Evolutionary conservation across 352 stramenopile genomes (phyloP).

Genomic region (Aphanomyces invadans): DNA sequence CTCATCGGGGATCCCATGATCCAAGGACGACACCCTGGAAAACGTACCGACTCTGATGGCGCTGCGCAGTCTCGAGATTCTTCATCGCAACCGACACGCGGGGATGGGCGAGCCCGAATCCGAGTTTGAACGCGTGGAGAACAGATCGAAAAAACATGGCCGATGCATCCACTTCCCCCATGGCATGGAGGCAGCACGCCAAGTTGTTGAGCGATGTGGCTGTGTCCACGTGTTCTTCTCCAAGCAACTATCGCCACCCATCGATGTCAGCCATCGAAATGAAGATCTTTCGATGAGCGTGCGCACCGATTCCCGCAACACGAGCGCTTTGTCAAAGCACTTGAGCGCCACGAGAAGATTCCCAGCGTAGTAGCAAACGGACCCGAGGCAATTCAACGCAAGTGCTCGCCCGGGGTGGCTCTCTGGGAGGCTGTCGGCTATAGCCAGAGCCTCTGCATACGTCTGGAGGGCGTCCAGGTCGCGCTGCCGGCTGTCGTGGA

Average conservation of each 20-base stretch:
- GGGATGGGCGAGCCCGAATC: constrained; percentile 1
- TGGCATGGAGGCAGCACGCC: constrained; percentile 45
- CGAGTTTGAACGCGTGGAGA: background rate
- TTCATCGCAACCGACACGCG: constrained; percentile 8
- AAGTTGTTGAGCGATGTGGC: constrained; percentile 71
- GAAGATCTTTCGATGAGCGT: too few species aligned
- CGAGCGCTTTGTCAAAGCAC: constrained; percentile 49
- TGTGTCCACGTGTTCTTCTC: constrained; percentile 43
- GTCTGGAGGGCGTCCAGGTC: constrained; percentile 48
- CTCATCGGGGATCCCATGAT: too few species aligned
- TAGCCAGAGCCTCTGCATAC: constrained; percentile 20
- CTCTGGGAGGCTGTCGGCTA: constrained; percentile 27
- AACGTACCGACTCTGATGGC: constrained; percentile 4
- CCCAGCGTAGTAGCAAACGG: constrained; percentile 46
- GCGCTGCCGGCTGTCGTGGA: constrained; percentile 46
- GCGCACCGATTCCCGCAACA: constrained; percentile 29
- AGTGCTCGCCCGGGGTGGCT: constrained; percentile 35
- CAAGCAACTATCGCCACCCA: constrained; percentile 16
- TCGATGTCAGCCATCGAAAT: too few species aligned
- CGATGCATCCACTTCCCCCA: constrained; percentile 38
- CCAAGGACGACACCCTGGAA: background rate
- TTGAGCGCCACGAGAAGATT: constrained; percentile 42
- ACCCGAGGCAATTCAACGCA: constrained; percentile 44
- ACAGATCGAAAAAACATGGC: constrained; percentile 9
- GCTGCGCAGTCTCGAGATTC: constrained; percentile 15